phyloP scores from a whole-genome alignment of 2,329 filamentous ascomycete species.

The Fusarium oxysporum region DNA sequence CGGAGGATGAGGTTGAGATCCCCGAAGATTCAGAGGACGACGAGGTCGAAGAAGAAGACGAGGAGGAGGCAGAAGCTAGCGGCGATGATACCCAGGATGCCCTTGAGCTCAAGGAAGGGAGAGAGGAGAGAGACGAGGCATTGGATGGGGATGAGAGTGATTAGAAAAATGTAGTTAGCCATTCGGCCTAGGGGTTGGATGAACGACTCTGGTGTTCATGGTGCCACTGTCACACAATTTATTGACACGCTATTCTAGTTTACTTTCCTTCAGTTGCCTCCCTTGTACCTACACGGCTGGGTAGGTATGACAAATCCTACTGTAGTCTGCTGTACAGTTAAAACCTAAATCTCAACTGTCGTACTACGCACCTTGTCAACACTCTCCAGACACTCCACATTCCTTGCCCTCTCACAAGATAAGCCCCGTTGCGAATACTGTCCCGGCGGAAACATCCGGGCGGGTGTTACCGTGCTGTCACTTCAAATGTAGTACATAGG shows the following conservation, averaged over 20 bases:
- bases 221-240: background rate
- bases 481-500: background rate
- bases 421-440: background rate
- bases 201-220: background rate
- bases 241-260: background rate
- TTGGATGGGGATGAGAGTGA: constrained; percentile 72
- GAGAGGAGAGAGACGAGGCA: constrained; percentile 69
- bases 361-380: constrained; percentile 8
- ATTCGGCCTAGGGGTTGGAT: background rate
- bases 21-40: constrained; percentile 62
- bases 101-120: constrained; percentile 61
- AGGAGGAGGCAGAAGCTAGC: constrained; percentile 58
- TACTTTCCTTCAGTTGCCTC: background rate
- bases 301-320: background rate
- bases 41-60: constrained; percentile 57
- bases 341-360: background rate
- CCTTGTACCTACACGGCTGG: too few relatives aligned
- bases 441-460: constrained; percentile 30
- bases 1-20: constrained; percentile 58
- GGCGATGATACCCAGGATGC: constrained; percentile 67
- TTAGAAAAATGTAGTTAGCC: constrained; percentile 42
- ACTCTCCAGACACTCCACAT: background rate
- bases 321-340: background rate
- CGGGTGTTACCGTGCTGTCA: constrained; percentile 21
- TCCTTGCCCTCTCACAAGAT: constrained; percentile 26